These are phyloP conservation scores for Neocucurbitaria cava DNA, from an alignment of 2,329 filamentous ascomycete genomes.

Conservation along the genomic window DNA sequence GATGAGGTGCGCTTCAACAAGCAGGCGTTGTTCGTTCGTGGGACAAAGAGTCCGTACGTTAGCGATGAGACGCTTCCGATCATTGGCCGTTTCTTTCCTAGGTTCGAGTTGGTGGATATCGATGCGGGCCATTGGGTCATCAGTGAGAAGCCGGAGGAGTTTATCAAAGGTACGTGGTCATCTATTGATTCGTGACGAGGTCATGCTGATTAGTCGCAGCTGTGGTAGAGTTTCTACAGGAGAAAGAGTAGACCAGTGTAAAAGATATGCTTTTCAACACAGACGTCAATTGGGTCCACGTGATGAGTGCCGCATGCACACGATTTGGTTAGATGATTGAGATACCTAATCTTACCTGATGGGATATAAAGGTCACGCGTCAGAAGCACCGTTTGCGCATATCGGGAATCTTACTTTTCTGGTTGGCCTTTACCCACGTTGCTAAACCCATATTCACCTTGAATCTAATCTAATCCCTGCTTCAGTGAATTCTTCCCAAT, in stretches of 20 bases:
- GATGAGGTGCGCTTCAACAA: constrained; percentile 73
- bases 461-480: too few species aligned
- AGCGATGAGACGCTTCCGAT: constrained; percentile 80
- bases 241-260: constrained; percentile 47
- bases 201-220: constrained; percentile 50
- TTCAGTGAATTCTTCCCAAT: too few species aligned
- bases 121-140: constrained; percentile 88
- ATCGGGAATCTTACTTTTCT: too few species aligned
- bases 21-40: constrained; percentile 80
- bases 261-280: too few species aligned
- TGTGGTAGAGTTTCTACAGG: constrained; percentile 70
- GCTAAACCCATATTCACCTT: too few species aligned
- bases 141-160: constrained; percentile 83
- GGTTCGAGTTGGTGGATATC: constrained; percentile 75
- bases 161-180: constrained; percentile 69
- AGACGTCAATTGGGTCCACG: neutral
- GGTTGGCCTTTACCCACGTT: too few species aligned
- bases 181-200: too few species aligned
- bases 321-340: neutral
- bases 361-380: too few species aligned
- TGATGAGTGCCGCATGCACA: neutral
- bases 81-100: constrained; percentile 82
- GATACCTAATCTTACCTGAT: too few species aligned
- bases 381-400: too few species aligned
- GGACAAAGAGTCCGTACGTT: constrained; percentile 78